phyloP scores from a whole-genome alignment of 2,329 filamentous ascomycete genomes.

The Taxawa tesnikishii region DNA sequence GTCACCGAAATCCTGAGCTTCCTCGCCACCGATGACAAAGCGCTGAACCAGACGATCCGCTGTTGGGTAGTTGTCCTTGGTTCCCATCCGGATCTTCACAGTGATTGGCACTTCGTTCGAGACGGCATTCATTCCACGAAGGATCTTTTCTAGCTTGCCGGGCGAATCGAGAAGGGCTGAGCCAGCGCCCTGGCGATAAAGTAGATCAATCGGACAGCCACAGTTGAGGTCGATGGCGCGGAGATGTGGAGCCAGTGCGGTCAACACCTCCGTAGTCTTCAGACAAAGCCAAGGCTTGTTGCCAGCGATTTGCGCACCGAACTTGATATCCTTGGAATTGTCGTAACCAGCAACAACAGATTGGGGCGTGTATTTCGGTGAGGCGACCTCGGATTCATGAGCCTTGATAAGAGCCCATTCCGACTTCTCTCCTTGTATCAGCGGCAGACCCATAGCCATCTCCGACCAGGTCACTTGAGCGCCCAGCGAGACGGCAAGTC shows the following conservation, averaged over 20 bases:
- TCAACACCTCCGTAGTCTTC: conserved; percentile 76
- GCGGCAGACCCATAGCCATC: conserved; percentile 86
- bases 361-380: conserved; percentile 54
- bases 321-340: conserved; percentile 70
- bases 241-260: conserved; percentile 64
- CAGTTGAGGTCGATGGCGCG: conserved; percentile 93
- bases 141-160: conserved; percentile 83
- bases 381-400: conserved; percentile 66
- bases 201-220: conserved; percentile 90
- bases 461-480: conserved; percentile 94
- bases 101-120: conserved; percentile 86
- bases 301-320: conserved; percentile 84
- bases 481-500: conserved; percentile 78
- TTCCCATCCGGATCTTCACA: conserved; percentile 88
- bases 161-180: conserved; percentile 83
- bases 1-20: conserved; percentile 51
- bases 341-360: conserved; percentile 64
- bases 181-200: conserved; percentile 78
- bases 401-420: conserved; percentile 95
- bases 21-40: conserved; percentile 66
- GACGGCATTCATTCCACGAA: conserved; percentile 90
- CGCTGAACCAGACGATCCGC: conserved; percentile 73
- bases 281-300: conserved; percentile 85
- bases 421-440: conserved; percentile 77
- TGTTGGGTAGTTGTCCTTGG: conserved; percentile 64